These are phyloP conservation scores for Patellaria atrata DNA, from an alignment of 495 filamentous ascomycete genomes.

Conservation along the genomic window DNA sequence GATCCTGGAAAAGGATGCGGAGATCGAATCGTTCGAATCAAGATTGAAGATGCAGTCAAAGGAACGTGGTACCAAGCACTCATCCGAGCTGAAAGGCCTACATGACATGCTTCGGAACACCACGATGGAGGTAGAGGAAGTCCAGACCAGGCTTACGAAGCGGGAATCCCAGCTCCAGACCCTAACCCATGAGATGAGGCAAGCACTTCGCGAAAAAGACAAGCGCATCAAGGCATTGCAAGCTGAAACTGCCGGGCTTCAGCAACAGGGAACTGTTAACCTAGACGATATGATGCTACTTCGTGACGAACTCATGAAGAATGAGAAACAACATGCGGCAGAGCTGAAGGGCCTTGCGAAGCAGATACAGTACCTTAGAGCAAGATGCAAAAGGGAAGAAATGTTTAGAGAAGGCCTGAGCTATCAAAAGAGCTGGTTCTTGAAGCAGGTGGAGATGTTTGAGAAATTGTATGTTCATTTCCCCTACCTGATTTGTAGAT, in stretches of 20 bases:
- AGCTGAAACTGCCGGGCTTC: conserved; percentile 2
- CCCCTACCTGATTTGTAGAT: conserved; percentile 6
- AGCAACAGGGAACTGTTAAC: conserved; percentile 2
- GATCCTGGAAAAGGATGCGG: conserved; percentile 11
- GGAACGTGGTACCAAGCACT: neutral
- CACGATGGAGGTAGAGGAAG: conserved; percentile 11
- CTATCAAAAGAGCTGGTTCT: conserved; percentile 62
- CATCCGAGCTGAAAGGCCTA: conserved; percentile 7
- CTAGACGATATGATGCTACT: conserved; percentile 6
- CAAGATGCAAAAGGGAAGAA: conserved; percentile 62
- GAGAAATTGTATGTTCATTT: conserved; percentile 63
- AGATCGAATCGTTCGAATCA: conserved; percentile 2
- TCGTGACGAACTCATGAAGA: conserved; percentile 9
- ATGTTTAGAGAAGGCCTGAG: conserved; percentile 61
- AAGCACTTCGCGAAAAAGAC: conserved; percentile 14
- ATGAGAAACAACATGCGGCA: conserved; percentile 50
- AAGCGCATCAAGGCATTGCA: conserved; percentile 14
- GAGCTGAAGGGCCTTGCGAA: conserved; percentile 73
- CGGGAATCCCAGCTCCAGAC: conserved; percentile 7
- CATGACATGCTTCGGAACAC: conserved; percentile 5
- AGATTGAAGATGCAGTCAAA: neutral
- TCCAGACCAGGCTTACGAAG: conserved; percentile 9
- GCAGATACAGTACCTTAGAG: conserved; percentile 81
- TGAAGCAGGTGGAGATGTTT: conserved; percentile 68
- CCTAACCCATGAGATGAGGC: conserved; percentile 4